These are phyloP conservation scores for Fusarium musae DNA, from an alignment of 2,329 filamentous ascomycete species.

Conservation along the genomic window DNA sequence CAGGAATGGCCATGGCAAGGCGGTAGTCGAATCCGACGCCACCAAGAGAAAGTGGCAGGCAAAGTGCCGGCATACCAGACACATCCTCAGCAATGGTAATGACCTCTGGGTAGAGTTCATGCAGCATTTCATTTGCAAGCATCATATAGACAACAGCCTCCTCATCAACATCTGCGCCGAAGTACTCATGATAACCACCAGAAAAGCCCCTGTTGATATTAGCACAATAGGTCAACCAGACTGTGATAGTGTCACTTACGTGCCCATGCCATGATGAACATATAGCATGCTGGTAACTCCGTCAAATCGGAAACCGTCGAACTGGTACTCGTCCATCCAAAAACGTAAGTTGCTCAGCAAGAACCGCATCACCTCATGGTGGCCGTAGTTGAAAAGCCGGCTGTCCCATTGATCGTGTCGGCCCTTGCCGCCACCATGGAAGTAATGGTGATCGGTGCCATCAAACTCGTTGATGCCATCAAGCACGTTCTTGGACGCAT, in stretches of 20 bases:
- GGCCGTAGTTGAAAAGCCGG: constrained; percentile 95
- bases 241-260: constrained; percentile 66
- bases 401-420: constrained; percentile 96
- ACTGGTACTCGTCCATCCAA: constrained; percentile 99
- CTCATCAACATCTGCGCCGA: constrained; percentile 87
- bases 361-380: constrained; percentile 95
- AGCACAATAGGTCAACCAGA: constrained; percentile 1
- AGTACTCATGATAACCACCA: constrained; percentile 98
- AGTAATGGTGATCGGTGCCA: constrained; percentile 93
- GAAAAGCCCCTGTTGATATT: constrained; percentile 79
- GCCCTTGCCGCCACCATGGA: constrained; percentile 87
- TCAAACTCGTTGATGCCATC: constrained; percentile 98
- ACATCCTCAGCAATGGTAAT: constrained; percentile 98
- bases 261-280: constrained; percentile 93
- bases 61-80: constrained; percentile 98
- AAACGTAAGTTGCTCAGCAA: constrained; percentile 94
- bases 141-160: constrained; percentile 96
- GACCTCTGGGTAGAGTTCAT: constrained; percentile 84
- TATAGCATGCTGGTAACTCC: constrained; percentile 99
- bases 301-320: constrained; percentile 98
- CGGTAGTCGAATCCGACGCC: constrained; percentile 98
- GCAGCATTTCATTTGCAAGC: constrained; percentile 95
- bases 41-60: constrained; percentile 83
- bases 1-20: constrained; percentile 95
- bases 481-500: constrained; percentile 96